A percentile compares a stretch with the other conserved stretches of the same genome.
Conservation (phyloP, 73 alveolate genomes). For the Breviolum minutum region DNA sequence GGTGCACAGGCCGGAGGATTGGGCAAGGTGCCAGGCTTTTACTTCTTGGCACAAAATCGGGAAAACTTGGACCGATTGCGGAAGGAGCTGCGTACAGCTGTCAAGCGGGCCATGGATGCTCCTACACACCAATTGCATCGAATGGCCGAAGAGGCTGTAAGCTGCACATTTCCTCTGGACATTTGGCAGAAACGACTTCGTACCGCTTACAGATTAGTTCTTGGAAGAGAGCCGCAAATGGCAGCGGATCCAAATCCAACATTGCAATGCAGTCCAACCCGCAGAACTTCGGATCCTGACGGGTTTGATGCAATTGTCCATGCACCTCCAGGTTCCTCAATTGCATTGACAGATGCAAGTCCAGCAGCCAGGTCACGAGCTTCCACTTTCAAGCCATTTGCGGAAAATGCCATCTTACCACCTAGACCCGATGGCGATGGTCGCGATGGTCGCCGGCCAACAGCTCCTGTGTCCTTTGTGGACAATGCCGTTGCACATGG, state of each 20-base stretch:
- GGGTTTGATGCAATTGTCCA: no score
- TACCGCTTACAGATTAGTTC: background rate
- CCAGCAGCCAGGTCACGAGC: constrained; percentile 2
- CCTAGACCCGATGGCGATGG: background rate
- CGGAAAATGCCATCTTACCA: background rate
- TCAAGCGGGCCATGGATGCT: constrained; percentile 13
- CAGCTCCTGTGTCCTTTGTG: background rate
- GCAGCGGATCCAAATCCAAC: background rate
- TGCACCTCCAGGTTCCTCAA: background rate
- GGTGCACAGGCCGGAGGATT: constrained; percentile 84
- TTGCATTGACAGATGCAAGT: background rate
- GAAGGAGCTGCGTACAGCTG: constrained; percentile 59
- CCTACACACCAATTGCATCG: background rate
- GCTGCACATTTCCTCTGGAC: constrained; percentile 42
- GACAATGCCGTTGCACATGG: background rate
- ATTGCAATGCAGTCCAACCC: no score
- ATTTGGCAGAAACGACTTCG: constrained; percentile 38
- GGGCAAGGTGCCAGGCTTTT: constrained; percentile 95
- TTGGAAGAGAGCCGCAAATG: background rate
- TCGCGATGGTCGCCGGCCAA: background rate
- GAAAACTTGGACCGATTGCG: constrained; percentile 75
- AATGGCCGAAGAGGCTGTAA: background rate
- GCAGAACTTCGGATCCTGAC: no score
- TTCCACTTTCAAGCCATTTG: background rate
- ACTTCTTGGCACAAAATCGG: constrained; percentile 60